phyloP scores from a whole-genome alignment of 768 basidiomycete species.

The Hygrophoropsis aurantiaca region DNA sequence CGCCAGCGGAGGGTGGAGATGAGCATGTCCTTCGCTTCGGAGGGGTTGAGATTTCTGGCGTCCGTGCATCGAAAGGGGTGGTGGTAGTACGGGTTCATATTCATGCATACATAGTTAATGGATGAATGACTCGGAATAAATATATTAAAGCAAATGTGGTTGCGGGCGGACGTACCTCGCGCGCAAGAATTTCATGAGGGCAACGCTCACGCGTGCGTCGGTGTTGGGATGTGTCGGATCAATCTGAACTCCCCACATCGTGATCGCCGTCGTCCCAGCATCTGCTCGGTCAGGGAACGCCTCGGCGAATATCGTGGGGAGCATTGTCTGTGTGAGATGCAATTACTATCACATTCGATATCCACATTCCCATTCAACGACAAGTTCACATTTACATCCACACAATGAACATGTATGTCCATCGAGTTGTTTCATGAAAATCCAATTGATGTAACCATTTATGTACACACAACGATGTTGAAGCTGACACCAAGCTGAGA shows the following conservation, averaged over 20 bases:
- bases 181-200: constrained; percentile 80
- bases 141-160: neutral
- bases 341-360: too few relatives aligned
- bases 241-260: constrained; percentile 71
- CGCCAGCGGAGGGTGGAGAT: constrained; percentile 72
- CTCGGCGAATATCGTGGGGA: constrained; percentile 54
- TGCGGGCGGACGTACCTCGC: constrained; percentile 52
- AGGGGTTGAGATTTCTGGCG: constrained; percentile 46
- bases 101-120: neutral
- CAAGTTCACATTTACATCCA: too few relatives aligned
- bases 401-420: too few relatives aligned
- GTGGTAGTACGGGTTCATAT: neutral
- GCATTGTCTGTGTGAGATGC: constrained; percentile 24
- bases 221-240: constrained; percentile 51
- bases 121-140: neutral
- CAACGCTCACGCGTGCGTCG: constrained; percentile 68
- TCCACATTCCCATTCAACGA: too few relatives aligned
- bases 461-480: too few relatives aligned
- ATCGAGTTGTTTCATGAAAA: too few relatives aligned
- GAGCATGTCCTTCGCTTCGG: constrained; percentile 64
- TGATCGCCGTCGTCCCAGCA: constrained; percentile 49
- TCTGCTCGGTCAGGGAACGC: constrained; percentile 61
- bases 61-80: neutral
- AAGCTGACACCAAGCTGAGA: neutral
- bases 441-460: too few relatives aligned